Conservation (phyloP, 495 filamentous ascomycete genomes). For the Tuber magnatum region DNA sequence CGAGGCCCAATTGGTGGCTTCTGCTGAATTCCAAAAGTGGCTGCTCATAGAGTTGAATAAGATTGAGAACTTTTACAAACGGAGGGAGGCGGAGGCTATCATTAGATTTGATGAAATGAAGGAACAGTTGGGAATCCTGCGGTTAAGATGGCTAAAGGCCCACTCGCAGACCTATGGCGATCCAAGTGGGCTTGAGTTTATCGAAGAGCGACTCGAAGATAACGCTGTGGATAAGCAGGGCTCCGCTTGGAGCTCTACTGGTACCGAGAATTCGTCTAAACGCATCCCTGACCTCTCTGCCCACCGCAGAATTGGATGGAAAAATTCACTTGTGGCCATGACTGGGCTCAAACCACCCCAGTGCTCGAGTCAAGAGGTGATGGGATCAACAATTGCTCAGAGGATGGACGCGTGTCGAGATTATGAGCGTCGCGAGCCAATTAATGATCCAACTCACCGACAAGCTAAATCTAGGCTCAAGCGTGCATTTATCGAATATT, state of each 20-base stretch:
- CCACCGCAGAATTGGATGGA: conserved; percentile 42
- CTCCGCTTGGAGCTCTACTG: conserved; percentile 11
- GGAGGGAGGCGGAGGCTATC: conserved; percentile 58
- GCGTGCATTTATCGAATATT: conserved; percentile 81
- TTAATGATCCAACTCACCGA: conserved; percentile 36
- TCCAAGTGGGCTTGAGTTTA: conserved; percentile 47
- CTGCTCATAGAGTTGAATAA: conserved; percentile 59
- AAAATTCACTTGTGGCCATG: conserved; percentile 34
- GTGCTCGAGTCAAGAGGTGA: conserved; percentile 11
- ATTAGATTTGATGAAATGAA: conserved; percentile 54
- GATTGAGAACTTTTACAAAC: conserved; percentile 62
- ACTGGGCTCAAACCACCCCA: conserved; percentile 15
- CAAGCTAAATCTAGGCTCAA: conserved; percentile 83
- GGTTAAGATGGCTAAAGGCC: conserved; percentile 52
- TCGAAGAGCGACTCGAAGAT: conserved; percentile 26
- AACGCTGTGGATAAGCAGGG: conserved; percentile 26
- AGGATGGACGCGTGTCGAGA: conserved; percentile 39
- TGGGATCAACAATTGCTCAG: conserved; percentile 21
- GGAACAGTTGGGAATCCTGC: conserved; percentile 63
- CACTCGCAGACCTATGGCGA: conserved; percentile 34
- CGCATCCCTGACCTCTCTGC: conserved; percentile 33
- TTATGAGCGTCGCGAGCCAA: conserved; percentile 31
- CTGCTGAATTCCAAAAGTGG: conserved; percentile 59
- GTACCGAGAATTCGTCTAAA: conserved; percentile 32
- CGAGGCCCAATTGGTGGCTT: conserved; percentile 32